A percentile compares a stretch with the other conserved stretches of the same genome.
Conservation (phyloP, 176 grass and related monocot genomes). For the Poa annua region DNA sequence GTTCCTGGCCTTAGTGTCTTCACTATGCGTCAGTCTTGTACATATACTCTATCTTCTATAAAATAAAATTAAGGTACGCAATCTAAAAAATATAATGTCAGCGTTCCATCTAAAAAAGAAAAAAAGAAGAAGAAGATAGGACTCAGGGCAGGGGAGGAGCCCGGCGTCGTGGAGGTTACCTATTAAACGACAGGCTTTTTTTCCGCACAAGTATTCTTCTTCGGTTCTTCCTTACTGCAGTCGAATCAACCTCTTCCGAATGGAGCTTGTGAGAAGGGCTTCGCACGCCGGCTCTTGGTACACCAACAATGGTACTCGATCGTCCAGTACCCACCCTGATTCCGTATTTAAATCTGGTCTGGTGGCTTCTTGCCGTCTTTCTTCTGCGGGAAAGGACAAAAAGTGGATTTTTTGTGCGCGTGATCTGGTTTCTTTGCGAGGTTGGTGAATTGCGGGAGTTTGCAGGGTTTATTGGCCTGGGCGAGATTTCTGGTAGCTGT, state of each 20-base stretch:
- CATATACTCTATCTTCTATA: too few relatives aligned
- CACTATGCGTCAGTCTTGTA: too few relatives aligned
- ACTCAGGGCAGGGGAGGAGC: too few relatives aligned
- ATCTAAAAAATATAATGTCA: too few relatives aligned
- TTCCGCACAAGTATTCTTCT: not conserved
- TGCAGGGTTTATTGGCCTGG: not conserved
- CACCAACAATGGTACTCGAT: constrained; percentile 69
- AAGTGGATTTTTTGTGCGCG: not conserved
- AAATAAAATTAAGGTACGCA: too few relatives aligned
- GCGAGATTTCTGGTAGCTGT: not conserved
- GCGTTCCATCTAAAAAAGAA: too few relatives aligned
- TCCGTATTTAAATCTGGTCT: constrained; percentile 21
- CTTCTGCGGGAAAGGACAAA: not conserved
- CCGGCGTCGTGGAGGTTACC: too few relatives aligned
- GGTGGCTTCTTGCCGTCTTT: not conserved
- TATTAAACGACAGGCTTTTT: too few relatives aligned
- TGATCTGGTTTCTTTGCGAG: constrained; percentile 1
- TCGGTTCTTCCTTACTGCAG: not conserved
- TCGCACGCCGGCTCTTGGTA: constrained; percentile 93
- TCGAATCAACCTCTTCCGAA: constrained; percentile 11
- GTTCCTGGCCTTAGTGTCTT: too few relatives aligned
- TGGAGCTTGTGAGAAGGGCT: constrained; percentile 74
- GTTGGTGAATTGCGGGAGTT: not conserved
- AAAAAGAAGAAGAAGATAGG: too few relatives aligned
- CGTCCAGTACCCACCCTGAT: not conserved